A percentile compares a stretch with the other conserved stretches of the same genome.
These are phyloP conservation scores for Acidomyces sp. DNA, from an alignment of 495 filamentous ascomycete genomes.

Conservation along the genomic window DNA sequence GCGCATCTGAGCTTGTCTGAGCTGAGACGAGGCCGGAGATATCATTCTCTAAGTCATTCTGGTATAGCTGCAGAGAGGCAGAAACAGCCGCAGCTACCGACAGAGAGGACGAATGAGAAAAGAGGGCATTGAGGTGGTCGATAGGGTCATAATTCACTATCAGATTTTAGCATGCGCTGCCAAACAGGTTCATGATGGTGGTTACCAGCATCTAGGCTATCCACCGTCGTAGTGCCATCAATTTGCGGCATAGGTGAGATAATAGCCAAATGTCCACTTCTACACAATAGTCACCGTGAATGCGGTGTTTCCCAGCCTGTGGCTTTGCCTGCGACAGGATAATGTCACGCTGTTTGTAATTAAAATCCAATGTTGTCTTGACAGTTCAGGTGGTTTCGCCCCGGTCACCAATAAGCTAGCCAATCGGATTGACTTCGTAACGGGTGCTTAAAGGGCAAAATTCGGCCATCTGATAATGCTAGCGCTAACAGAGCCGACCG, in stretches of 20 bases:
- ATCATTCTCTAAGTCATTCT: conserved; percentile 71
- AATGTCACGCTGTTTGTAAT: background rate
- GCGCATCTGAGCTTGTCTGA: conserved; percentile 75
- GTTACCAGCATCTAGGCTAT: conserved; percentile 30
- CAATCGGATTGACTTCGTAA: too few species aligned
- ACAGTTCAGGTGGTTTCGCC: too few species aligned
- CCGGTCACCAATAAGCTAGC: conserved; percentile 8
- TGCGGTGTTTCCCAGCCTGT: background rate
- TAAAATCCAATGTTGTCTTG: conserved; percentile 15
- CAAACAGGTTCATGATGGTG: background rate
- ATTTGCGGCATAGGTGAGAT: conserved; percentile 22
- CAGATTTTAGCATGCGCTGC: conserved; percentile 9
- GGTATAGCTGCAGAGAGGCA: conserved; percentile 55
- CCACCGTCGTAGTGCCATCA: conserved; percentile 20
- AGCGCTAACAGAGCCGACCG: too few species aligned
- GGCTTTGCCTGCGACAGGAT: background rate
- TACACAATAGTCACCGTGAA: background rate
- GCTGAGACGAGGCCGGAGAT: conserved; percentile 64
- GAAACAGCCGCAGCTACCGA: conserved; percentile 62
- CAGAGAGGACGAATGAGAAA: conserved; percentile 81
- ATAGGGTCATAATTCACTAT: conserved; percentile 89
- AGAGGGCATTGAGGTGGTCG: conserved; percentile 84
- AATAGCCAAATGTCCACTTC: background rate
- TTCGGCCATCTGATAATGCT: too few species aligned
- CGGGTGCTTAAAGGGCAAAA: too few species aligned